Evolutionary conservation across 164 flowering plant genomes (phyloP), one percentile per base, ranked within the genome.

Genomic region (Buxus sempervirens): DNA sequence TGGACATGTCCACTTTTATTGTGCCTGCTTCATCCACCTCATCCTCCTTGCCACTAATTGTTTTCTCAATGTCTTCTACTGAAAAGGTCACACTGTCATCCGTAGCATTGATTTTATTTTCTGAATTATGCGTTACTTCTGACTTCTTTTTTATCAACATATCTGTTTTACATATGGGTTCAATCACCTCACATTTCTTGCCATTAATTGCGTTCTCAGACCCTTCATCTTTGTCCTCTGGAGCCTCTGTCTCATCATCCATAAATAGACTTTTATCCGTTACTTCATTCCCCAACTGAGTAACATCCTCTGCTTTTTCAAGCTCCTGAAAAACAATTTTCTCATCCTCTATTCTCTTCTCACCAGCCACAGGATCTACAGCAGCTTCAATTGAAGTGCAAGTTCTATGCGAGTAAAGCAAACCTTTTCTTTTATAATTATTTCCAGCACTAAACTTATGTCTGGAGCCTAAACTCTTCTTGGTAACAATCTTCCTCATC

Each of bases 181-280:
- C 36, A 63, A 51, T 68, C 36, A 51, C 51, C 60, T 60, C 73
- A 65, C 66, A 7, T 23, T 76, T 67, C 72, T 71, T 69, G 59
- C 73, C 54, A 64, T 59, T 26, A 41, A 27, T 6, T 38, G 36
- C 54, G 9, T 57, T 76, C 54, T 54, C 73, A 41, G 63, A 54
- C 56, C 60, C 82, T 48, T 65, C 80, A 58, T 65, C 69, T 42
- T 57, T 65, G n/a, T 73, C 79, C 25, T 79, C 86, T 49, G 83
- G 84, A 73, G 82, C 69, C 73, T 83, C 80, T 70, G 85, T 76
- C 69, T 83, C 88, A 69, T 74, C 87, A 65, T 78, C 79, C 68
- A 72, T 32, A 21, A 22, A 42, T 42, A 60, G 70, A 70, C 10
- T 48, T 48, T 62, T 62, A 58, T 21, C 58, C 48, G 54, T 55